Evolutionary conservation across 2,329 filamentous ascomycete genomes (phyloP).

Genomic region (Curvularia lunata): DNA sequence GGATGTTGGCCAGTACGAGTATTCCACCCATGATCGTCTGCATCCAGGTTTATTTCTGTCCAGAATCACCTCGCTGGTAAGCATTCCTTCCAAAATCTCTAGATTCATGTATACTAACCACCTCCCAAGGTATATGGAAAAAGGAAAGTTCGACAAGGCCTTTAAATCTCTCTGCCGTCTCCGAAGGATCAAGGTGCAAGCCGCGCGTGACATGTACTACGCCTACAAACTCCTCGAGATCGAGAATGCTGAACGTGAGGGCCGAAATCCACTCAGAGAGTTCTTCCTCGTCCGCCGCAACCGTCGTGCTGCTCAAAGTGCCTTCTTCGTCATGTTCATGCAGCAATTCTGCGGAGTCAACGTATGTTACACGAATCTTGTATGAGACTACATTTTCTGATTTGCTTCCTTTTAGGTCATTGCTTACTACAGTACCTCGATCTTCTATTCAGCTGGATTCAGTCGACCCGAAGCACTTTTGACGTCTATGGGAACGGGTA

Average conservation of each 20-base stretch:
- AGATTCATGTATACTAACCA: neutral
- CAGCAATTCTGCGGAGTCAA: constrained; percentile 46
- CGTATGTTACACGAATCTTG: neutral
- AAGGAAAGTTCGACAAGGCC: constrained; percentile 43
- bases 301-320: constrained; percentile 41
- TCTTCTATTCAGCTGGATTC: constrained; percentile 46
- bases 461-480: constrained; percentile 45
- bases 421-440: constrained; percentile 38
- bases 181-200: constrained; percentile 60
- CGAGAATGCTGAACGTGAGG: constrained; percentile 45
- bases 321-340: constrained; percentile 48
- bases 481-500: constrained; percentile 53
- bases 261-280: constrained; percentile 40
- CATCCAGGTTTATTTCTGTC: constrained; percentile 40
- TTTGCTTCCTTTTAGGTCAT: constrained; percentile 21
- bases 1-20: constrained; percentile 43
- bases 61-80: constrained; percentile 40
- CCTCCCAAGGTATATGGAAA: constrained; percentile 39
- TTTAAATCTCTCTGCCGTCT: constrained; percentile 57
- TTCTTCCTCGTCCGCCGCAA: constrained; percentile 45
- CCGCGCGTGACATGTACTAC: constrained; percentile 64
- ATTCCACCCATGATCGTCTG: constrained; percentile 43
- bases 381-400: neutral
- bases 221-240: constrained; percentile 46
- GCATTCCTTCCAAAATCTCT: neutral